These are phyloP conservation scores for Nicotiana paniculata DNA, from an alignment of 257 asterid species.

Conservation along the genomic window DNA sequence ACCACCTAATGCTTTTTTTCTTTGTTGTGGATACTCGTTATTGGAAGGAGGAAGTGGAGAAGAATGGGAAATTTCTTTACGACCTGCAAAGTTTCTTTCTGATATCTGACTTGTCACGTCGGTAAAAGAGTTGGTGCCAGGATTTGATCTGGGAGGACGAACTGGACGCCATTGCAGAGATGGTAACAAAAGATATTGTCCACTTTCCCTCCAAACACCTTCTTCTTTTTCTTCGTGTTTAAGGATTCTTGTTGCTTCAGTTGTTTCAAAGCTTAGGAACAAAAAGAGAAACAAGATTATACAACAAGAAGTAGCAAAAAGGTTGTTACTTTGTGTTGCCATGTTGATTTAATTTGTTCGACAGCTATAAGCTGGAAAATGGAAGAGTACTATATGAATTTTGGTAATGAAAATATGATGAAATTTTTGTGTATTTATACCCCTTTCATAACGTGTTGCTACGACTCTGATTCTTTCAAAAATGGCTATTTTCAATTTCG, in stretches of 20 bases:
- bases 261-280: not conserved
- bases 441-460: not conserved
- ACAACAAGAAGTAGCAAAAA: not conserved
- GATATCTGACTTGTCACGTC: not conserved
- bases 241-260: slow-evolving; percentile 11
- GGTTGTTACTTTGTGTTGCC: not conserved
- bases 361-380: not conserved
- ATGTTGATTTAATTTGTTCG: not conserved
- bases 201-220: not conserved
- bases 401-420: not conserved
- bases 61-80: not conserved
- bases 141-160: not conserved
- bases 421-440: slow-evolving; percentile 8
- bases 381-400: not conserved
- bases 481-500: not conserved
- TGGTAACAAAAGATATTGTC: not conserved
- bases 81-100: not conserved
- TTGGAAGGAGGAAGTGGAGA: not conserved
- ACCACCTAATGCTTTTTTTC: no score
- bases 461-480: not conserved
- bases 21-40: not conserved
- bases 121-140: not conserved
- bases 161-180: no score
- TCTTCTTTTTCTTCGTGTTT: slow-evolving; percentile 25
- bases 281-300: not conserved